A percentile compares a stretch with the other conserved stretches of the same genome.
Evolutionary conservation across 305 asterid species (phyloP).

Genomic region (Fraxinus nigra): DNA sequence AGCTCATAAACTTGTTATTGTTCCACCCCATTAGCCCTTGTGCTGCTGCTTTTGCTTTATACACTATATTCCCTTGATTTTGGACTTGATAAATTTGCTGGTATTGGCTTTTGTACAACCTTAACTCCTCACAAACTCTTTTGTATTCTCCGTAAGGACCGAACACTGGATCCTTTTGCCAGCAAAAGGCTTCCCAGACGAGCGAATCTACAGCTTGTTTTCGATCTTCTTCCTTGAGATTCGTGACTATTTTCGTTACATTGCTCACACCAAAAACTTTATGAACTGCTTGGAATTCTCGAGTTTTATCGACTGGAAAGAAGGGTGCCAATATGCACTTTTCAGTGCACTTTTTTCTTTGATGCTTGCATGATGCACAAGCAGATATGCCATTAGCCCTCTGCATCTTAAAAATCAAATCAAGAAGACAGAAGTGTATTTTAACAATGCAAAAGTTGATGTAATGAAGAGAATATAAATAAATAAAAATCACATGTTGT

Average conservation of each 20-base stretch:
- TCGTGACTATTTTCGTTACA: slow-evolving; percentile 46
- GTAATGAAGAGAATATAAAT: slow-evolving; percentile 16
- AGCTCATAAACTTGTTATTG: slow-evolving; percentile 25
- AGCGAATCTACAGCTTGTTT: slow-evolving; percentile 57
- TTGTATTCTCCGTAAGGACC: slow-evolving; percentile 69
- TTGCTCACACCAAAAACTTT: slow-evolving; percentile 81
- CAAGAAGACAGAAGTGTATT: neutral
- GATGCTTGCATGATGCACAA: slow-evolving; percentile 97
- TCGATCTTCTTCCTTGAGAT: slow-evolving; percentile 43
- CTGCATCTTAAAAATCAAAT: slow-evolving; percentile 32
- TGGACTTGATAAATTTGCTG: slow-evolving; percentile 35
- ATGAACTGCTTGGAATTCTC: slow-evolving; percentile 74
- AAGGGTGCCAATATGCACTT: slow-evolving; percentile 60
- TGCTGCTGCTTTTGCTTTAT: slow-evolving; percentile 33
- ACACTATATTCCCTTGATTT: slow-evolving; percentile 30
- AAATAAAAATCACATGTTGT: slow-evolving; percentile 16
- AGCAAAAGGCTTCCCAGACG: slow-evolving; percentile 73
- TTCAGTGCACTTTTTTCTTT: slow-evolving; percentile 73
- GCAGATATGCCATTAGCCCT: slow-evolving; percentile 48
- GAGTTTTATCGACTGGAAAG: slow-evolving; percentile 50
- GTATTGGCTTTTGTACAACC: slow-evolving; percentile 47
- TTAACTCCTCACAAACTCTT: slow-evolving; percentile 53
- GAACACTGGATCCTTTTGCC: slow-evolving; percentile 58
- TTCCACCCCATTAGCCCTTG: slow-evolving; percentile 50
- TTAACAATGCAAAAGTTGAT: neutral